Evolutionary conservation across 257 asterid species (phyloP), one percentile per base, ranked within the genome.

Genomic region (Echium plantagineum): DNA sequence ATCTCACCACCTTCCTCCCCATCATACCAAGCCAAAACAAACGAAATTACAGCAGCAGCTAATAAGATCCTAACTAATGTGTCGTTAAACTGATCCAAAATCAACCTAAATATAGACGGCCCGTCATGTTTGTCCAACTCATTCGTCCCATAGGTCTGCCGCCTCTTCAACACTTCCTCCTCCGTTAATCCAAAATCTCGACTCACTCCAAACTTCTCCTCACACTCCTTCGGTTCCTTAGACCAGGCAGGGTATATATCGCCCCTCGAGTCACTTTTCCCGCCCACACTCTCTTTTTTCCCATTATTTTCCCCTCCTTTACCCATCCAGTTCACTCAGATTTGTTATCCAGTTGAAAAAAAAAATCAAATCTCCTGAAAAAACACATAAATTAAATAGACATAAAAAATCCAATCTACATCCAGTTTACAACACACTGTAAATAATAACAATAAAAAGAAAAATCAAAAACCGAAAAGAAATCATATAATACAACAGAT

Each of bases 81-180:
- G 58, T 93, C 99, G 42, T 89, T 93, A 69, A 93, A 93, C 78
- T 93, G 99, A 76, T 89, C 97, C 71, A 93, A 66, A 73, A 93
- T 71, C 84, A 93, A 82, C 66, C 75, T 80, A 30, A 86, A 77
- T 59, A 93, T 75, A 0, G 97, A 84, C 28, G 93, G 91, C 1
- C 99, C 97, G 4, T 93, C 97, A n/a, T 89, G 99, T 60, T 89
- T 93, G 72, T 93, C 97, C 77, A 93, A 76, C 71, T 93, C 99
- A 70, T 93, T 93, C 28, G 57, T 68, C 52, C 99, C 99, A 66
- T 89, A 75, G 79, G 77, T 78, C 94, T 76, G 74, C 81, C 83
- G 86, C 84, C 85, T 74, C 63, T 81, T 80, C 21, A 71, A 86
- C 35, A 81, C 94, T 48, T 89, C 97, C 19, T 71, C 84, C 0